Percentiles rank a stretch among this genome's conserved stretches.
Evolutionary conservation across 1,284 basidiomycete species (phyloP).

Genomic region (Cryptococcus sp.): DNA sequence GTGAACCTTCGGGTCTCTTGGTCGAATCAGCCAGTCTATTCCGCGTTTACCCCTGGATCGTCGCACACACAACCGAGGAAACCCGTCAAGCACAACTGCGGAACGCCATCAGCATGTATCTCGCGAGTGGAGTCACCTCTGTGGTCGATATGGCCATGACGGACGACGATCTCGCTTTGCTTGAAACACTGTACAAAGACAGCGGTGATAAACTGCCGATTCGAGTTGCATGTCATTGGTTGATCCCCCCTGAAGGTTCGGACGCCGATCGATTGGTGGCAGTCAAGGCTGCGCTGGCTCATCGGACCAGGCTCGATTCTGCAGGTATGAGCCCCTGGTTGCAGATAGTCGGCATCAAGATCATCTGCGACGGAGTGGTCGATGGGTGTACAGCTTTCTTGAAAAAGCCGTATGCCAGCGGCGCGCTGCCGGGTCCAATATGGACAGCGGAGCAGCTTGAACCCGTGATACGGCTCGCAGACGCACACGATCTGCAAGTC

Average conservation of each 20-base stretch:
- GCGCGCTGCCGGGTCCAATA: slow-evolving; percentile 27
- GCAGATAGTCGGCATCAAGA: slow-evolving; percentile 37
- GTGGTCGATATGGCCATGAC: slow-evolving; percentile 38
- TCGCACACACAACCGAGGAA: slow-evolving; percentile 14
- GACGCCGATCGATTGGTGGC: slow-evolving; percentile 18
- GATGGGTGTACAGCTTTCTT: slow-evolving; percentile 39
- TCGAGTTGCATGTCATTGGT: slow-evolving; percentile 26
- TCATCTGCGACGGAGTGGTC: slow-evolving; percentile 39
- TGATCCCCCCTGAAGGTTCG: slow-evolving; percentile 22
- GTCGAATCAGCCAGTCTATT: slow-evolving; percentile 31
- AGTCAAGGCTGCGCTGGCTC: slow-evolving; percentile 23
- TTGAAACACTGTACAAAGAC: slow-evolving; percentile 25
- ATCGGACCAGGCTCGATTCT: slow-evolving; percentile 17
- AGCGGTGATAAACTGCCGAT: slow-evolving; percentile 24
- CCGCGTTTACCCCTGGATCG: slow-evolving; percentile 36
- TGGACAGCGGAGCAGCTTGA: slow-evolving; percentile 29
- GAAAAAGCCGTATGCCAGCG: slow-evolving; percentile 32
- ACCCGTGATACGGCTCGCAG: slow-evolving; percentile 28
- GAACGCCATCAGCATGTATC: slow-evolving; percentile 24
- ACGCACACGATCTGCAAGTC: slow-evolving; percentile 32
- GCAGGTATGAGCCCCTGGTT: slow-evolving; percentile 22
- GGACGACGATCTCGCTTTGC: slow-evolving; percentile 27
- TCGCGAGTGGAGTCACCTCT: slow-evolving; percentile 31
- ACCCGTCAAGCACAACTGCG: slow-evolving; percentile 21
- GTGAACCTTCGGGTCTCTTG: slow-evolving; percentile 28